These are phyloP conservation scores for Kwoniella botswanensis DNA, from an alignment of 768 basidiomycete species.

Conservation along the genomic window DNA sequence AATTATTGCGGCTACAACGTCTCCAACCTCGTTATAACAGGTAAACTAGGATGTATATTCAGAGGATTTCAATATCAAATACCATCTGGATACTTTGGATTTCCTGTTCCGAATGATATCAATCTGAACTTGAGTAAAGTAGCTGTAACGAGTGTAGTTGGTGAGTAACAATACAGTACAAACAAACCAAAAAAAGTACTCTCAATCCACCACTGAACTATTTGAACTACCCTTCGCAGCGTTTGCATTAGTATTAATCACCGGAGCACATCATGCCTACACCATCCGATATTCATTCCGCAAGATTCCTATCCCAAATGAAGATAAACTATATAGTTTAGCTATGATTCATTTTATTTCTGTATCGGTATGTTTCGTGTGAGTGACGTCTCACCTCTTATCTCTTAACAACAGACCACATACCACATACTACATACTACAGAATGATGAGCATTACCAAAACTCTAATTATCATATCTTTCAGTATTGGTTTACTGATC, in stretches of 20 bases:
- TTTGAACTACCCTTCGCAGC: slow-evolving; percentile 16
- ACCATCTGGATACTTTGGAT: slow-evolving; percentile 46
- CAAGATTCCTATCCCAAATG: slow-evolving; percentile 34
- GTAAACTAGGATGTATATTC: slow-evolving; percentile 46
- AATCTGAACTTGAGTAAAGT: slow-evolving; percentile 36
- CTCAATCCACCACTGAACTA: neutral
- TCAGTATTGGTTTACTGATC: too few relatives aligned
- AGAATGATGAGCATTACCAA: neutral
- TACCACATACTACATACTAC: neutral
- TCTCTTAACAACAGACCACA: neutral
- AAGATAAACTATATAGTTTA: slow-evolving; percentile 44
- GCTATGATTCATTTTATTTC: slow-evolving; percentile 45
- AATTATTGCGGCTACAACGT: slow-evolving; percentile 52
- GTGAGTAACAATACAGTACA: slow-evolving; percentile 18
- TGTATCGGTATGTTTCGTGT: slow-evolving; percentile 41
- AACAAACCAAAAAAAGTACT: neutral
- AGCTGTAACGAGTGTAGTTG: slow-evolving; percentile 35
- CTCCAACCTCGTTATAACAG: slow-evolving; percentile 42
- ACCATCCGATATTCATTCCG: slow-evolving; percentile 46
- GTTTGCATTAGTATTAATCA: slow-evolving; percentile 38
- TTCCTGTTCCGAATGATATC: slow-evolving; percentile 41
- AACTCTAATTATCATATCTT: too few relatives aligned
- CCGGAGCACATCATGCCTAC: slow-evolving; percentile 43
- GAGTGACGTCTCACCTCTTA: slow-evolving; percentile 12
- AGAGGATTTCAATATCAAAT: slow-evolving; percentile 48